Conservation (phyloP, 331 rosid species). For the Spiraea crenata region DNA sequence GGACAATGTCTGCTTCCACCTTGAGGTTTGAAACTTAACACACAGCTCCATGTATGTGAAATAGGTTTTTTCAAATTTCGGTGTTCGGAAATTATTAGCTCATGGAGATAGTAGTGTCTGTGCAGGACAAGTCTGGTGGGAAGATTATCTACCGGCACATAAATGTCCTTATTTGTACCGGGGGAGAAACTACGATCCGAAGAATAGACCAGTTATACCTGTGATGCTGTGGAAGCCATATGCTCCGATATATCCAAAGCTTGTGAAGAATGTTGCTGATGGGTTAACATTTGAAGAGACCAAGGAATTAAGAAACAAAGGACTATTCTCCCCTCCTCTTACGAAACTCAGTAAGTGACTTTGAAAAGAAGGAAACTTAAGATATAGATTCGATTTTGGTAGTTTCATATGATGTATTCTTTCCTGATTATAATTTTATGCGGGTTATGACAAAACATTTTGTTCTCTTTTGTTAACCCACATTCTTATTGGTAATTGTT, state of each 20-base stretch:
- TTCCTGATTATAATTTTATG: neutral
- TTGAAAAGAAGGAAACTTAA: neutral
- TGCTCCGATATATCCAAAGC: slow-evolving; percentile 84
- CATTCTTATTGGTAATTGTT: neutral
- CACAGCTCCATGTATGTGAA: neutral
- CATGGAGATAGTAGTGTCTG: slow-evolving; percentile 32
- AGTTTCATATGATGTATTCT: neutral
- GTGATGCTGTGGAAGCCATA: slow-evolving; percentile 94
- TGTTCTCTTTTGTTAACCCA: neutral
- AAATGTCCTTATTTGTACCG: slow-evolving; percentile 69
- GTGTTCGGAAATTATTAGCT: slow-evolving; percentile 24
- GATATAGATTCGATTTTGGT: neutral
- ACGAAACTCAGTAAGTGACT: slow-evolving; percentile 74
- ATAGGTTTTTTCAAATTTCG: slow-evolving; percentile 6
- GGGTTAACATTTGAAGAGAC: slow-evolving; percentile 67
- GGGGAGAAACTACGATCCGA: slow-evolving; percentile 75
- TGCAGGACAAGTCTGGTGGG: slow-evolving; percentile 84
- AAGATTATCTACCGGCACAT: slow-evolving; percentile 59
- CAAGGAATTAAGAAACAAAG: slow-evolving; percentile 70
- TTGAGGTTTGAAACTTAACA: slow-evolving; percentile 54
- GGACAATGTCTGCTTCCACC: slow-evolving; percentile 86
- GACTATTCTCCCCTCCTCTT: slow-evolving; percentile 59
- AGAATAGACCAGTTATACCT: slow-evolving; percentile 67
- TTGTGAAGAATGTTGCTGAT: slow-evolving; percentile 67
- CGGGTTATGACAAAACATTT: neutral